Conservation (phyloP, 1,284 basidiomycete genomes). For the Farysia itapuensis region DNA sequence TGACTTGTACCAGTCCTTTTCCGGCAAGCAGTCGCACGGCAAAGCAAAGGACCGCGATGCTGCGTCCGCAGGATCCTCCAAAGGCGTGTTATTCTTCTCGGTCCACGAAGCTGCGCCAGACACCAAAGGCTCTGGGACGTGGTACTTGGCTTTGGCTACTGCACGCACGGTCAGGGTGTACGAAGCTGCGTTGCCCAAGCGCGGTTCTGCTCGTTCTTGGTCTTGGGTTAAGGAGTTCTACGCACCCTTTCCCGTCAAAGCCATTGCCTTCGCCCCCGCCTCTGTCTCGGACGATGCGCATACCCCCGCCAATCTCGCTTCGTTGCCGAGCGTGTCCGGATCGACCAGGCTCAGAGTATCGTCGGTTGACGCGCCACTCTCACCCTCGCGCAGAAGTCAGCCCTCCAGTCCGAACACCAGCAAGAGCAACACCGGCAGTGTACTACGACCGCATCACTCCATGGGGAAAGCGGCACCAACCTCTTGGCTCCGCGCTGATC, state of each 20-base stretch:
- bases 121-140: conserved; percentile 40
- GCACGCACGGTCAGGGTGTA: conserved; percentile 41
- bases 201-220: conserved; percentile 29
- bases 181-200: conserved; percentile 32
- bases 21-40: conserved; percentile 4
- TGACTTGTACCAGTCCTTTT: conserved; percentile 17
- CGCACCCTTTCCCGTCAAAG: conserved; percentile 35
- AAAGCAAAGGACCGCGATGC: conserved; percentile 28
- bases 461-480: conserved; percentile 13
- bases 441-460: conserved; percentile 7
- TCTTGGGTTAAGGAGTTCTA: conserved; percentile 43
- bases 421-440: conserved; percentile 1
- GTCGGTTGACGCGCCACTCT: conserved; percentile 19
- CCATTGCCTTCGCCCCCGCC: conserved; percentile 29
- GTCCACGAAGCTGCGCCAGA: conserved; percentile 38
- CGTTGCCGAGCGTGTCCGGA: conserved; percentile 2
- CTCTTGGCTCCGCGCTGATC: conserved; percentile 38
- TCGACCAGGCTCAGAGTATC: conserved; percentile 20
- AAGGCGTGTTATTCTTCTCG: conserved; percentile 42
- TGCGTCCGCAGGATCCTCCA: conserved; percentile 13
- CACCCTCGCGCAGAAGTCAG: conserved; percentile 3
- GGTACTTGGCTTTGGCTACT: conserved; percentile 44
- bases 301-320: conserved; percentile 1
- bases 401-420: background rate
- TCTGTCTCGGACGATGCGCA: conserved; percentile 12